Conservation (phyloP, 805 yeast genomes). For the Candida takata region DNA sequence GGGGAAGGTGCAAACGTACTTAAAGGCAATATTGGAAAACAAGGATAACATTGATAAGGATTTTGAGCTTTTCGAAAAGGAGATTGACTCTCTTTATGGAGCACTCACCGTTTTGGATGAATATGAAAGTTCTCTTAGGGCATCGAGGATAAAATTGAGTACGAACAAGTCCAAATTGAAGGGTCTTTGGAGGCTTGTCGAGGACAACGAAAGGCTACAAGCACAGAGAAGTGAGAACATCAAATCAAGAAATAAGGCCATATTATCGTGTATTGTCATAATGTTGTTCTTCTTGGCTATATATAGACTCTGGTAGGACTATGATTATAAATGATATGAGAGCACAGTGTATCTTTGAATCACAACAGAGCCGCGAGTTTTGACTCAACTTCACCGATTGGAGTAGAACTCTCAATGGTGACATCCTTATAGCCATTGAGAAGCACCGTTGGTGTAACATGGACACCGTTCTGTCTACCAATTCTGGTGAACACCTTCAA, state of each 20-base stretch:
- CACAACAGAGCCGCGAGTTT: constrained; percentile 18
- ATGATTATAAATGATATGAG: too few relatives aligned
- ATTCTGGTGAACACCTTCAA: constrained; percentile 67
- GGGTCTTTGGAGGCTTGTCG: constrained; percentile 7
- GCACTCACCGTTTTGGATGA: constrained; percentile 8
- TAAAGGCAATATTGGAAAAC: constrained; percentile 3
- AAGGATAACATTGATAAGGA: constrained; percentile 1
- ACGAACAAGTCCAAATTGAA: constrained; percentile 11
- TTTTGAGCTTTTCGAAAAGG: constrained; percentile 6
- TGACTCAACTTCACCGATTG: constrained; percentile 32
- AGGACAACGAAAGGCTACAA: constrained; percentile 7
- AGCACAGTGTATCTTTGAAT: too few relatives aligned
- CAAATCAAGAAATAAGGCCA: constrained; percentile 2
- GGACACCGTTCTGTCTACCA: constrained; percentile 71
- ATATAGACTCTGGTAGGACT: too few relatives aligned
- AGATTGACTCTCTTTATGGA: constrained; percentile 7
- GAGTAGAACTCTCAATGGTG: constrained; percentile 56
- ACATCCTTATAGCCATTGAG: constrained; percentile 60
- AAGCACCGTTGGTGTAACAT: constrained; percentile 76
- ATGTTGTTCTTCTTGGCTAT: neutral
- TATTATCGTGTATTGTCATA: neutral
- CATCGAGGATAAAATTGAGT: constrained; percentile 8
- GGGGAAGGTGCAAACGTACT: constrained; percentile 2
- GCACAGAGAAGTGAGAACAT: constrained; percentile 3
- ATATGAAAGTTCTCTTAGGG: constrained; percentile 6